Percentiles rank a stretch among this genome's conserved stretches.
Evolutionary conservation across 192 early-diverging fungal species (phyloP).

Genomic region (Mortierella hygrophila): DNA sequence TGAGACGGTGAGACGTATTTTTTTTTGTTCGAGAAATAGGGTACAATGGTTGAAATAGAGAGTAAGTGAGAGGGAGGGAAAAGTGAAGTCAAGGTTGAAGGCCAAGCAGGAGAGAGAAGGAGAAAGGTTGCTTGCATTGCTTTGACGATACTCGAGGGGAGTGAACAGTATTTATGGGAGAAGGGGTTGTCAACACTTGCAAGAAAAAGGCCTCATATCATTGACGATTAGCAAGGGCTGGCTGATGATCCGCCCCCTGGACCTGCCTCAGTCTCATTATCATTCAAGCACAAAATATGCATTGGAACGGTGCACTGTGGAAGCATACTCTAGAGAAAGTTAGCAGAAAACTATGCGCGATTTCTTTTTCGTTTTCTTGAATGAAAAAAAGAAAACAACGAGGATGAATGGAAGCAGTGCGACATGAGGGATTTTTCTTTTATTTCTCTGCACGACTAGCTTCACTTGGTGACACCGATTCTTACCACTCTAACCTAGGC

Average conservation of each 20-base stretch:
- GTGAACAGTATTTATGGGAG: not conserved
- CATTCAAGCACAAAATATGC: not conserved
- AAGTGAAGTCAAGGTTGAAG: not conserved
- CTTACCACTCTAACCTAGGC: not conserved
- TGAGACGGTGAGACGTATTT: too few species aligned
- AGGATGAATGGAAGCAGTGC: not conserved
- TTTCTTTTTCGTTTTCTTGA: not conserved
- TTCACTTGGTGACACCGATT: not conserved
- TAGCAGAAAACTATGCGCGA: not conserved
- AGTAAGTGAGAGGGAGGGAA: not conserved
- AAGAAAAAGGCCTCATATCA: conserved; percentile 5
- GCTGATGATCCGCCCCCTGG: not conserved
- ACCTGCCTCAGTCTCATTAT: not conserved
- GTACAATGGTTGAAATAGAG: not conserved
- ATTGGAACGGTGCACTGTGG: not conserved
- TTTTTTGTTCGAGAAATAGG: not conserved
- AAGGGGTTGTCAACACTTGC: not conserved
- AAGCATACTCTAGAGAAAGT: not conserved
- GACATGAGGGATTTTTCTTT: not conserved
- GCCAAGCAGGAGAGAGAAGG: not conserved
- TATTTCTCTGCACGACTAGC: not conserved
- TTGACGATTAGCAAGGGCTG: not conserved
- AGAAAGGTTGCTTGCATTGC: not conserved
- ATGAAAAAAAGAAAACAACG: not conserved
- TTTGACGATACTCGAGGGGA: not conserved